These are phyloP conservation scores for Dendrostoma leiphaemia DNA, from an alignment of 2,329 filamentous ascomycete species.

Conservation along the genomic window DNA sequence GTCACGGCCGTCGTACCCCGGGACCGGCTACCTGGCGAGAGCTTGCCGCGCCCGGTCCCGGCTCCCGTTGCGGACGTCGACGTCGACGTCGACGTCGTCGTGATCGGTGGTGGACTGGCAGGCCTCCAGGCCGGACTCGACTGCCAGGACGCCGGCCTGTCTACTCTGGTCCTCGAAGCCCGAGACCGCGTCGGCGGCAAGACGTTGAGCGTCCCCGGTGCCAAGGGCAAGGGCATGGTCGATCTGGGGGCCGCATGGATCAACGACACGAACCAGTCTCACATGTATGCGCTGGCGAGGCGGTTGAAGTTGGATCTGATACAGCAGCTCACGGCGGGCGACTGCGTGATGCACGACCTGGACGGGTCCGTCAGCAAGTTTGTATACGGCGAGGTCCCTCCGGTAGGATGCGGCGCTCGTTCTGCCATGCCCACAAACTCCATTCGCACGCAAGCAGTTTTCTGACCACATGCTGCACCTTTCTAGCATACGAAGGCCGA, in stretches of 20 bases:
- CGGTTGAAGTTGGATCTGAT: constrained; percentile 42
- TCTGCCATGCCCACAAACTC: neutral
- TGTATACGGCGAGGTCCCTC: constrained; percentile 1
- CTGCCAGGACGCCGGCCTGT: constrained; percentile 34
- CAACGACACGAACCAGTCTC: constrained; percentile 52
- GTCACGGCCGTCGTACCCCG: constrained; percentile 31
- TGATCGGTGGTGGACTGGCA: constrained; percentile 45
- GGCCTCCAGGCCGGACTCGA: constrained; percentile 35
- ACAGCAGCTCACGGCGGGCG: constrained; percentile 46
- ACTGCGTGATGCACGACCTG: constrained; percentile 38
- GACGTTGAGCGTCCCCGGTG: constrained; percentile 38
- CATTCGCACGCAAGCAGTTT: no score
- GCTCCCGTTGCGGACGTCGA: no score
- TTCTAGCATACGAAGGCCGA: no score
- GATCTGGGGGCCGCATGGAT: constrained; percentile 61
- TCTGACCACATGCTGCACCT: no score
- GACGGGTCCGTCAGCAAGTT: constrained; percentile 27
- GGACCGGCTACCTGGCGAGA: no score
- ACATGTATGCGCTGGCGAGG: constrained; percentile 39
- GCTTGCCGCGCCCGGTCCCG: no score
- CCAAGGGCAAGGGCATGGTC: constrained; percentile 33
- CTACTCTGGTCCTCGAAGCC: constrained; percentile 46
- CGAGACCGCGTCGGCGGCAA: constrained; percentile 51
- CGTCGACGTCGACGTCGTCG: constrained; percentile 27
- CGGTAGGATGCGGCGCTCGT: constrained; percentile 1